Evolutionary conservation across 257 asterid species (phyloP).

Genomic region (Ligustrum vulgare): DNA sequence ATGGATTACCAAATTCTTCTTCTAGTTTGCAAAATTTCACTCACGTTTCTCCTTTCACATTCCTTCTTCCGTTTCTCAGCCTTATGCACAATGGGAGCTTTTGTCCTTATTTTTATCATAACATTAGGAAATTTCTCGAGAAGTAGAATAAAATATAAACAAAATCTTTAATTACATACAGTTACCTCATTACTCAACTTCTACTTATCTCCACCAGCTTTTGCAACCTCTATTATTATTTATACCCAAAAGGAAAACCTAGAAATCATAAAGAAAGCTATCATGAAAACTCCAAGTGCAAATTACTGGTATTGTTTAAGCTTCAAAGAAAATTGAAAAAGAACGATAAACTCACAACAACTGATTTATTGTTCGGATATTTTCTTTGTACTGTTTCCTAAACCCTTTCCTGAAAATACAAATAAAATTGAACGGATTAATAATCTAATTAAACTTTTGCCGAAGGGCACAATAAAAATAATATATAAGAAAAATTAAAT

Average conservation of each 20-base stretch:
- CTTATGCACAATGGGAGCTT: conserved; percentile 47
- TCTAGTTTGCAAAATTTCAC: conserved; percentile 53
- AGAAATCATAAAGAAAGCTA: not conserved
- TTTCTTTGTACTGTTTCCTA: conserved; percentile 54
- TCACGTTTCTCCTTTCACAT: conserved; percentile 28
- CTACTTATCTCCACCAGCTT: conserved; percentile 70
- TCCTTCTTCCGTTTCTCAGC: conserved; percentile 58
- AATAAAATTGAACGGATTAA: conserved; percentile 2
- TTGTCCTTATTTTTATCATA: conserved; percentile 34
- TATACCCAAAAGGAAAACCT: not conserved
- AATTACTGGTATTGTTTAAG: not conserved
- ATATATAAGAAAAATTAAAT: too few species aligned
- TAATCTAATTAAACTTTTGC: not conserved
- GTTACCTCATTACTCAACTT: conserved; percentile 55
- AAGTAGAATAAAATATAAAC: not conserved
- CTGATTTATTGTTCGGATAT: conserved; percentile 64
- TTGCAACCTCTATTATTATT: conserved; percentile 49
- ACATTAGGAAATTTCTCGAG: not conserved
- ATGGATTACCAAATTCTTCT: conserved; percentile 51
- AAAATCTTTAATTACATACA: not conserved
- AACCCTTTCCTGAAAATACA: conserved; percentile 52
- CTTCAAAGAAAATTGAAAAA: not conserved
- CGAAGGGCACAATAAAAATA: too few species aligned
- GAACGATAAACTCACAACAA: conserved; percentile 47
- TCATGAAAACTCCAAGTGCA: not conserved